Evolutionary conservation across 345 rosid genomes (phyloP).

Genomic region (Salix exigua): DNA sequence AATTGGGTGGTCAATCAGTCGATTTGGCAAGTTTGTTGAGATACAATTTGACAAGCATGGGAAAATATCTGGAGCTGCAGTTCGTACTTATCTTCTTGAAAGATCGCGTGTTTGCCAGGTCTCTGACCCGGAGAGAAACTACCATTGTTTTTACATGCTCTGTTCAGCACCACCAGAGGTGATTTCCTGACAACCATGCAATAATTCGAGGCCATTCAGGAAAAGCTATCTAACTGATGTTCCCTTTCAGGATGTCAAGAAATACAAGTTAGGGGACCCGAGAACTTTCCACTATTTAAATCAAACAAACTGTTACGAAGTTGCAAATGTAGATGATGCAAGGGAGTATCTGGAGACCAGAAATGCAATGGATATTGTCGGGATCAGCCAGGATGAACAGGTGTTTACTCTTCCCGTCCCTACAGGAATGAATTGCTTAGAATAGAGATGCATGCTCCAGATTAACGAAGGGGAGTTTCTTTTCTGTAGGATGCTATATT

Average conservation of each 20-base stretch:
- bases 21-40: conserved; percentile 89
- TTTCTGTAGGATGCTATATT: conserved; percentile 62
- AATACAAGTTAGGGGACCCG: conserved; percentile 62
- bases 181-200: conserved; percentile 4
- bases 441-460: not conserved
- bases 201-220: not conserved
- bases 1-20: conserved; percentile 37
- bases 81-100: conserved; percentile 73
- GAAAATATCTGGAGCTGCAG: conserved; percentile 82
- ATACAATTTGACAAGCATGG: conserved; percentile 84
- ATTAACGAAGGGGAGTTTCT: conserved; percentile 5
- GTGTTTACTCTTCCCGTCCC: conserved; percentile 16
- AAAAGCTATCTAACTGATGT: conserved; percentile 12
- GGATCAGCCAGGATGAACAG: conserved; percentile 62
- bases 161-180: conserved; percentile 73
- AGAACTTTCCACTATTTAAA: conserved; percentile 64
- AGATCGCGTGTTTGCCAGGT: conserved; percentile 79
- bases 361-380: conserved; percentile 81
- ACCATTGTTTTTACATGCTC: conserved; percentile 70
- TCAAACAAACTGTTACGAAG: conserved; percentile 61
- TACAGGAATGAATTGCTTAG: not conserved
- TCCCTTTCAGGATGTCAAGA: conserved; percentile 53
- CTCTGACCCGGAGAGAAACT: conserved; percentile 77
- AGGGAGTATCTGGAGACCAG: conserved; percentile 69
- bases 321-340: conserved; percentile 67